Base-by-base conservation (phyloP, 495 filamentous ascomycete genomes). In the Talaromyces proteolyticus region DNA sequence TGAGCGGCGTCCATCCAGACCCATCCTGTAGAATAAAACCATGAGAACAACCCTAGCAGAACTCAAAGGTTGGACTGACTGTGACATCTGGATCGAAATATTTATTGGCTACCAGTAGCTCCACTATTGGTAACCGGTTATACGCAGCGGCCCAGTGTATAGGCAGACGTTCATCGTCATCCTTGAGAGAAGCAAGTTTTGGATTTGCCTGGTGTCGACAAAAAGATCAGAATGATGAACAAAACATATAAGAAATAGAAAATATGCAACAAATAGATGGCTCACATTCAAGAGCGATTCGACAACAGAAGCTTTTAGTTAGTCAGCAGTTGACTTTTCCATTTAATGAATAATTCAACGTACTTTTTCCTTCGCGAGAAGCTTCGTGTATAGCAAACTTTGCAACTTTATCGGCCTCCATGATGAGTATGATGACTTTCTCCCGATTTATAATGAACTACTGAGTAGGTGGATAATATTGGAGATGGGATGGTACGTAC, bases 111-210 rank as follows among this genome's bases (percentile, higher is more conserved):
- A 77, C 63, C 3, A 99, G 75, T 20, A 91, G 61, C 54, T 86
- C 73, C 19, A 87, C 84, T 46, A 95, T 88, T 34, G 80, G 75
- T n/a, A 80, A 66, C 36, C 81, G 85, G 62, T 92, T 94, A 65
- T 86, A 86, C 39, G 91, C 93, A 12, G 82, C 80, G 1, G 93
- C 93, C 94, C 94, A 99, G 68, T 99, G 94, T 45, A 97, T 84
- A 0, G 94, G 87, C 19, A 96, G 79, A 44, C 93, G 87, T 44
- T 90, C 89, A 64, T 99, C 93, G 44, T 87, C 84, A 58, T 99
- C 93, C 63, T 82, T 86, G 42, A 71, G 72, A 26, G 70, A 72
- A 12, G 88, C 84, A 37, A 91, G 77, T 56, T 88, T 89, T 0
- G 88, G 85, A 57, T 94, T 91, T 57, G 85, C 85, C 82, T 94